Conservation (phyloP, 768 basidiomycete species). For the Mycena capillaripes region DNA sequence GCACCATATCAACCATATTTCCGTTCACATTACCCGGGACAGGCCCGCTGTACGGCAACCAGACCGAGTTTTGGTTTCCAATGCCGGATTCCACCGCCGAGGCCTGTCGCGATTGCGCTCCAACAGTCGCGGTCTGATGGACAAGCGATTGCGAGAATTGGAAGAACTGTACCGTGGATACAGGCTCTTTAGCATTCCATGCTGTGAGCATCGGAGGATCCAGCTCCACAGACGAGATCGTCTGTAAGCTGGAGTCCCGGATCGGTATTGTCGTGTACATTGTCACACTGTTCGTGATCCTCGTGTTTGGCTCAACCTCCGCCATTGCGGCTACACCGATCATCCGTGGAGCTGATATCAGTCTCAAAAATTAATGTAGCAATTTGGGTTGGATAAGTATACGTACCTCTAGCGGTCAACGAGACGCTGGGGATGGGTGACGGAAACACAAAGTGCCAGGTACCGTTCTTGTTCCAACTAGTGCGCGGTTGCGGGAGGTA, state of each 20-base stretch:
- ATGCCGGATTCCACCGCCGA: not conserved
- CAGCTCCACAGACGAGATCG: not conserved
- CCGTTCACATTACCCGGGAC: not conserved
- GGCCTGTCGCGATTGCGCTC: not conserved
- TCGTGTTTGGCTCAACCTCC: not conserved
- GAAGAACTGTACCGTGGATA: not conserved
- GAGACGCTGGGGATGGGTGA: not conserved
- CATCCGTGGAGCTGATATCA: not conserved
- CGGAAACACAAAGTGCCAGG: not conserved
- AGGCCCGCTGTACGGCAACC: not conserved
- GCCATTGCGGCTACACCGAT: not conserved
- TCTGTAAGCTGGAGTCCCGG: not conserved
- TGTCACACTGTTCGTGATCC: not conserved
- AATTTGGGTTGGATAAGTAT: not conserved
- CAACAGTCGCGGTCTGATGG: not conserved
- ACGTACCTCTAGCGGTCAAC: not conserved
- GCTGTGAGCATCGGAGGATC: not conserved
- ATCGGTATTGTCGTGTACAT: not conserved
- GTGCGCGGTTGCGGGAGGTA: not conserved
- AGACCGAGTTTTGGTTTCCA: not conserved
- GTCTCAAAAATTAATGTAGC: too few relatives aligned
- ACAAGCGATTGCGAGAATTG: not conserved
- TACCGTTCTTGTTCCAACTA: not conserved
- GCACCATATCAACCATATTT: not conserved
- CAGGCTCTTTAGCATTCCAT: not conserved